Evolutionary conservation across 129 eudicot genomes (phyloP).

Genomic region (Flaveria sonorensis): DNA sequence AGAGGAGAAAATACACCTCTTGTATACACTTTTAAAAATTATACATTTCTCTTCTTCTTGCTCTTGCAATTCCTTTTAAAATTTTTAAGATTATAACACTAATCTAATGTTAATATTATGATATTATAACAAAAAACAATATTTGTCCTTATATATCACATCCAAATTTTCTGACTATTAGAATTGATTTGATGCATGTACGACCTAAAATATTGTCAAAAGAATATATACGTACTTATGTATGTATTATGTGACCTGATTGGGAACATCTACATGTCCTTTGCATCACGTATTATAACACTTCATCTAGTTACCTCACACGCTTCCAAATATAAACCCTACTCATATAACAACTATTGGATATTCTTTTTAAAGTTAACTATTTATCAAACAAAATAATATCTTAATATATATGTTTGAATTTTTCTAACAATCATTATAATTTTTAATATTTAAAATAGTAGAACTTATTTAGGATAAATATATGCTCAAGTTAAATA

Average conservation of each 20-base stretch:
- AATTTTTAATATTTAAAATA: background rate
- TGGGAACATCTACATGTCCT: background rate
- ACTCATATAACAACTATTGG: background rate
- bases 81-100: no score
- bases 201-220: background rate
- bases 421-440: background rate
- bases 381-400: background rate
- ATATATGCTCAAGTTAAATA: background rate
- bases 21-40: no score
- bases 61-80: no score
- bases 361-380: background rate
- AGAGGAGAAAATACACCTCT: no score
- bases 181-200: background rate
- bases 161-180: background rate
- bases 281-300: slow-evolving; percentile 18
- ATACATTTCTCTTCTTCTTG: no score
- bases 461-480: background rate
- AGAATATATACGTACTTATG: background rate
- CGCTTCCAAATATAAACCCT: slow-evolving; percentile 50
- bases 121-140: no score
- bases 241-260: no score
- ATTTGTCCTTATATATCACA: background rate
- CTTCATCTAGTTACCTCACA: slow-evolving; percentile 30
- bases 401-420: background rate
- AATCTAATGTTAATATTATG: no score